phyloP scores from a whole-genome alignment of 441 rosid species.

The Brassica balearica region DNA sequence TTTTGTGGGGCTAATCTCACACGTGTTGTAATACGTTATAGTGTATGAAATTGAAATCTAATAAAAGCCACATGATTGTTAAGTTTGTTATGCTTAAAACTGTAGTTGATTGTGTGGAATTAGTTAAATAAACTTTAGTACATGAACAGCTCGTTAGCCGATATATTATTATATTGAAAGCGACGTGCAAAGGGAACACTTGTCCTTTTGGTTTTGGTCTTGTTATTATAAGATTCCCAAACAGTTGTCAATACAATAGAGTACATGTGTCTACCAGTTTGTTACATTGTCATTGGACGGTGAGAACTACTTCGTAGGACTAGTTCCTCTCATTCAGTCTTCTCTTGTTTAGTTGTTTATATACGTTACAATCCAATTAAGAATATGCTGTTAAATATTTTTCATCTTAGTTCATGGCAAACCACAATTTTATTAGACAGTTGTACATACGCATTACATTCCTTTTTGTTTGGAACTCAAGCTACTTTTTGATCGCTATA shows the following conservation, averaged over 20 bases:
- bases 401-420: background rate
- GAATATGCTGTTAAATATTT: background rate
- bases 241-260: background rate
- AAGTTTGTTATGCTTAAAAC: conserved; percentile 28
- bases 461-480: conserved; percentile 6
- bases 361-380: background rate
- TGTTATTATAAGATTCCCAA: background rate
- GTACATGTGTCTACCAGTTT: conserved; percentile 24
- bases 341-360: background rate
- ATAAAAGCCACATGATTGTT: conserved; percentile 29
- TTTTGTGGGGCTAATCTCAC: conserved; percentile 12
- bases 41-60: background rate
- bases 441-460: background rate
- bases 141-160: conserved; percentile 24
- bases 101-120: conserved; percentile 10
- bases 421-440: background rate
- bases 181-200: conserved; percentile 34
- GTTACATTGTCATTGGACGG: conserved; percentile 11
- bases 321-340: conserved; percentile 6
- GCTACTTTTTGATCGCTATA: no score
- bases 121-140: conserved; percentile 25
- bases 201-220: conserved; percentile 36
- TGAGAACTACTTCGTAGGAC: background rate
- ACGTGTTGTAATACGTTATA: background rate
- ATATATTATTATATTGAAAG: conserved; percentile 24